Conservation (phyloP, 129 eudicot genomes). For the Kitagawia praeruptora region DNA sequence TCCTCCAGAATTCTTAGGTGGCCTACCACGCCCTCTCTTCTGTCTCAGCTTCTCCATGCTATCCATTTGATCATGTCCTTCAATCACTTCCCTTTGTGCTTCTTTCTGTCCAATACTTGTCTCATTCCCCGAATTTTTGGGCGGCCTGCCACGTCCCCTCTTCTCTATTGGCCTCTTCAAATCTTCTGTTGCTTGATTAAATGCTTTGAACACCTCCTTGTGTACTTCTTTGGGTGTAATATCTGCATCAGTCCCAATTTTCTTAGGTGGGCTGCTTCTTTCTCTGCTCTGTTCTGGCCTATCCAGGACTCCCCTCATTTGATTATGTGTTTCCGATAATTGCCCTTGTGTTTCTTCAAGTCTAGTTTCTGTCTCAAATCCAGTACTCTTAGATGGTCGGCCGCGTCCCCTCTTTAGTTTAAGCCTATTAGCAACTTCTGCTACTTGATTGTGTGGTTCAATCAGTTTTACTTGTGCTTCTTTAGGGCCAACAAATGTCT, state of each 20-base stretch:
- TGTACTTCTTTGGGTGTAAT: background rate
- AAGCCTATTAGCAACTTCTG: background rate
- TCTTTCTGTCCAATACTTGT: background rate
- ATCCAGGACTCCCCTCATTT: background rate
- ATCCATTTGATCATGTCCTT: background rate
- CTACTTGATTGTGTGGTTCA: background rate
- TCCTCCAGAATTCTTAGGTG: background rate
- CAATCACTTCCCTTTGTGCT: background rate
- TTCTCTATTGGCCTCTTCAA: background rate
- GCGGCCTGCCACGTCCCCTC: slow-evolving; percentile 8
- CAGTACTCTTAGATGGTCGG: background rate
- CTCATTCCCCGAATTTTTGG: background rate
- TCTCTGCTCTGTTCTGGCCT: background rate
- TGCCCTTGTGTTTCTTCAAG: background rate
- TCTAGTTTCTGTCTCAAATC: background rate
- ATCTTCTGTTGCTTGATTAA: background rate
- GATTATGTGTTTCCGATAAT: background rate
- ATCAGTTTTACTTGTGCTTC: background rate
- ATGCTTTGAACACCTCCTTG: background rate
- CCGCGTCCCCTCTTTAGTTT: background rate
- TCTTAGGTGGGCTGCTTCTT: background rate
- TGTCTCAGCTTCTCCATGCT: background rate
- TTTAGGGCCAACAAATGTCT: background rate
- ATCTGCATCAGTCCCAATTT: background rate
- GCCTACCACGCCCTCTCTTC: background rate